phyloP scores from a whole-genome alignment of 2,329 filamentous ascomycete genomes.

The Trichoderma simmonsii region DNA sequence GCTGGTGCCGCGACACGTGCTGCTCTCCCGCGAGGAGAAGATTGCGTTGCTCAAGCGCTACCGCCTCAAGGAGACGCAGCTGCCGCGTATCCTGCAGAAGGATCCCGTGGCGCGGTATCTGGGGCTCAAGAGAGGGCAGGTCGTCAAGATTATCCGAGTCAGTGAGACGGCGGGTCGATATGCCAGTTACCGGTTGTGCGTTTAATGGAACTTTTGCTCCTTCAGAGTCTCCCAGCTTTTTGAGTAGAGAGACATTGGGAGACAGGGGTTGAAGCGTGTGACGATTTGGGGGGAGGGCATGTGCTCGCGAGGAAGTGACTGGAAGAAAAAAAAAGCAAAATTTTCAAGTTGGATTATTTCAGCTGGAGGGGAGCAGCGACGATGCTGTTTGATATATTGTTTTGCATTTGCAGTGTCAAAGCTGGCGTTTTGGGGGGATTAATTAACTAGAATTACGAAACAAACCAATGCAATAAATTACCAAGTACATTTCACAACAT shows the following conservation, averaged over 20 bases:
- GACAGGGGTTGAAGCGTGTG: not conserved
- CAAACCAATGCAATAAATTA: not conserved
- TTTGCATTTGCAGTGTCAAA: slow-evolving; percentile 19
- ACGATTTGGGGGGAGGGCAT: not conserved
- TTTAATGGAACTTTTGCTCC: slow-evolving; percentile 37
- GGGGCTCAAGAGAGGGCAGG: slow-evolving; percentile 84
- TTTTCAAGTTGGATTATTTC: not conserved
- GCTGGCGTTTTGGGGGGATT: slow-evolving; percentile 12
- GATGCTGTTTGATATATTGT: slow-evolving; percentile 1
- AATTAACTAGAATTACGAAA: slow-evolving; percentile 17
- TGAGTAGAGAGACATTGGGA: not conserved
- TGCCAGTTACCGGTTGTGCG: slow-evolving; percentile 81
- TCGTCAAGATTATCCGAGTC: slow-evolving; percentile 97
- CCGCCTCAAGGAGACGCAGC: slow-evolving; percentile 93
- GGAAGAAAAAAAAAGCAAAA: not conserved
- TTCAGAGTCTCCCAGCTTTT: not conserved
- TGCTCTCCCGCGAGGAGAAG: slow-evolving; percentile 91
- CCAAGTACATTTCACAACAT: not conserved
- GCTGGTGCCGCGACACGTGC: slow-evolving; percentile 87
- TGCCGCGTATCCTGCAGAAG: slow-evolving; percentile 85
- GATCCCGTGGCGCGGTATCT: slow-evolving; percentile 93
- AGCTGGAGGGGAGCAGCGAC: not conserved
- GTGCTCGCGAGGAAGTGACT: not conserved
- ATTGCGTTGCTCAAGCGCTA: slow-evolving; percentile 80
- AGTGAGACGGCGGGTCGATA: slow-evolving; percentile 95